These are phyloP conservation scores for Microstroma glucosiphilum DNA, from an alignment of 1,284 basidiomycete species.

Conservation along the genomic window DNA sequence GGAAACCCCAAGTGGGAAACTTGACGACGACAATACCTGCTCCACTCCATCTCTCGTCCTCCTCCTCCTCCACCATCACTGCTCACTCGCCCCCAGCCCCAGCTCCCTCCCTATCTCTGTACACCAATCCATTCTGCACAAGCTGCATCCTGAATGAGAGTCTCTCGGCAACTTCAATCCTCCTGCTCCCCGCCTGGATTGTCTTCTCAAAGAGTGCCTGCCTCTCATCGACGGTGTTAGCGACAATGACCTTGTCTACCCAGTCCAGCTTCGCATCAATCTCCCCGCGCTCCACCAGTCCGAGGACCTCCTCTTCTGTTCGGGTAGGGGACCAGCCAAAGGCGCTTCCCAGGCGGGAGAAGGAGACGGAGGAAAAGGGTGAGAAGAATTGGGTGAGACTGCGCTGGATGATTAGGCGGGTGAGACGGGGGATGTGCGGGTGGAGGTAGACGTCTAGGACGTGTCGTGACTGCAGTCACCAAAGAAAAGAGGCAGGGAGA, in stretches of 20 bases:
- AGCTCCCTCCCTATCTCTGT: background rate
- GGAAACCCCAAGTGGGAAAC: too few species aligned
- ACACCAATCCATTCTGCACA: constrained; percentile 51
- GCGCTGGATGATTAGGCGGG: constrained; percentile 59
- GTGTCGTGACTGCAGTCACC: constrained; percentile 69
- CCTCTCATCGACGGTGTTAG: constrained; percentile 68
- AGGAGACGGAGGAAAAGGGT: constrained; percentile 71
- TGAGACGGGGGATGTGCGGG: constrained; percentile 55
- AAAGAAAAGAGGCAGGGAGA: constrained; percentile 11
- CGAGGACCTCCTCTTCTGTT: constrained; percentile 65
- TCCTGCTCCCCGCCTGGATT: constrained; percentile 64
- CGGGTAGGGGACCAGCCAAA: constrained; percentile 72
- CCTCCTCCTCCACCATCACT: too few species aligned
- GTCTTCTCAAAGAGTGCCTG: constrained; percentile 67
- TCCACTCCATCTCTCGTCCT: too few species aligned
- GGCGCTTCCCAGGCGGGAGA: constrained; percentile 70
- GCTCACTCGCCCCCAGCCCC: too few species aligned
- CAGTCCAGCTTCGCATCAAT: constrained; percentile 63
- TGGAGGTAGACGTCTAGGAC: constrained; percentile 68
- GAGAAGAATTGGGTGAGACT: constrained; percentile 61
- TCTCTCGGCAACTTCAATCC: constrained; percentile 66
- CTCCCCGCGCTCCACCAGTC: constrained; percentile 68
- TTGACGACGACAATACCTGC: too few species aligned
- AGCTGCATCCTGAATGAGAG: constrained; percentile 68
- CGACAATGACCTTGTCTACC: constrained; percentile 65